A percentile compares a stretch with the other conserved stretches of the same genome.
phyloP scores from a whole-genome alignment of 176 grass and related monocot genomes.

The Zea mays region Zm-B73-REFERENCE-NAM-5.0 NC_050100.1:169479501-169480000 shows the following conservation, averaged over 20 bases:
- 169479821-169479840: neutral
- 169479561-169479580: neutral
- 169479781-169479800: neutral
- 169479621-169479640: neutral
- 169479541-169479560: neutral
- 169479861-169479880: neutral
- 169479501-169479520: neutral
- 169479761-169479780: slow-evolving; percentile 10
- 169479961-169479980: neutral
- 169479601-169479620: neutral
- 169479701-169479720: neutral
- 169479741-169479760: neutral
- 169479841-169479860: neutral
- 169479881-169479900: neutral
- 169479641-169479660: no score
- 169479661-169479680: neutral
- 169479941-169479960: neutral
- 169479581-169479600: neutral
- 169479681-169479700: neutral
- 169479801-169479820: neutral
- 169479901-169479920: neutral
- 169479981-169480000: neutral
- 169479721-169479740: slow-evolving; percentile 2
- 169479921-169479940: neutral
- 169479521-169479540: neutral